Evolutionary conservation across 106 monocot species (phyloP).

Genomic region (Platanthera guangdongensis): DNA sequence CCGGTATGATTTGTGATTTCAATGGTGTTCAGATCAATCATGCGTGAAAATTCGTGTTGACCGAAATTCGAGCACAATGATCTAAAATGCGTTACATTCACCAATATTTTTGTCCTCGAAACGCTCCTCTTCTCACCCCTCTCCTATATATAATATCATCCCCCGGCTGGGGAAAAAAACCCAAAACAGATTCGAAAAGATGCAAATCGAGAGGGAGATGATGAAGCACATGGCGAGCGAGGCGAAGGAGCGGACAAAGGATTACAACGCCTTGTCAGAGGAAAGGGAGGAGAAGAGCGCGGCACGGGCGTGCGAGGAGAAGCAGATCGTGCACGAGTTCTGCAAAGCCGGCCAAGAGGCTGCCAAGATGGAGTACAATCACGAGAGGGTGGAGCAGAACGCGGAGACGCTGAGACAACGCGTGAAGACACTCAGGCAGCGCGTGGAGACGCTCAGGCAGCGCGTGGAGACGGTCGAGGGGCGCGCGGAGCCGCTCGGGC

Average conservation of each 20-base stretch:
- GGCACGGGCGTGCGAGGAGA: conserved; percentile 14
- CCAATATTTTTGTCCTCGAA: too few species aligned
- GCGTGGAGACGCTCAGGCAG: neutral
- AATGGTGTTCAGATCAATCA: too few species aligned
- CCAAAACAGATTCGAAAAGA: neutral
- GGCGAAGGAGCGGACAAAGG: conserved; percentile 31
- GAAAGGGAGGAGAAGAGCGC: conserved; percentile 35
- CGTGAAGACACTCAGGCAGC: conserved; percentile 17
- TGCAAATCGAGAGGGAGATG: conserved; percentile 38
- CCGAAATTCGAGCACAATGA: too few species aligned
- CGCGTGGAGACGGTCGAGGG: too few species aligned
- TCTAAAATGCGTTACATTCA: too few species aligned
- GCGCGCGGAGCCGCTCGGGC: too few species aligned
- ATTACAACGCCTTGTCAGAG: conserved; percentile 27
- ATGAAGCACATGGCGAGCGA: conserved; percentile 35
- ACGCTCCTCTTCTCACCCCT: too few species aligned
- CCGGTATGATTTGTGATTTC: too few species aligned
- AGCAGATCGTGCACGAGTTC: conserved; percentile 28
- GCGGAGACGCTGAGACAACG: conserved; percentile 15
- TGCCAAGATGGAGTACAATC: conserved; percentile 34
- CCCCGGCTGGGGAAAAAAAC: too few species aligned
- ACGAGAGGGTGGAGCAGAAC: conserved; percentile 28
- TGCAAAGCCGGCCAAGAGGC: conserved; percentile 28
- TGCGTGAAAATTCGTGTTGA: too few species aligned
- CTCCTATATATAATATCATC: too few species aligned